A percentile compares a stretch with the other conserved stretches of the same genome.
Evolutionary conservation across 257 asterid genomes (phyloP).

Genomic region (Leonotis leonurus): DNA sequence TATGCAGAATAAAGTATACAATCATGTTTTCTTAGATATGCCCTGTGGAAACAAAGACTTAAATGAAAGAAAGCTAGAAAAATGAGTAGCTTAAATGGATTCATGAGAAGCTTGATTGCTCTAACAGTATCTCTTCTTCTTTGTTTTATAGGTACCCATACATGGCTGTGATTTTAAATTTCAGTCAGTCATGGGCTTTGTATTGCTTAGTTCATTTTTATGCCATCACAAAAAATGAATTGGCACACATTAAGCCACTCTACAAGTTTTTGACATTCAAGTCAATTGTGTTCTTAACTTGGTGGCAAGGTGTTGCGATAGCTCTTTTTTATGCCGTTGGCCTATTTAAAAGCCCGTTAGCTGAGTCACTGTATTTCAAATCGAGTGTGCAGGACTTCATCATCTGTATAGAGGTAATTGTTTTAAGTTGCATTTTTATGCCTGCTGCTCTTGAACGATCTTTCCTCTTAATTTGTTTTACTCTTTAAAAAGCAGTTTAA

Average conservation of each 20-base stretch:
- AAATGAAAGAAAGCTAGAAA: slow-evolving; percentile 1
- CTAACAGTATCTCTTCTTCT: slow-evolving; percentile 18
- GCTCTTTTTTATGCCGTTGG: slow-evolving; percentile 76
- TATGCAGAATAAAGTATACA: background rate
- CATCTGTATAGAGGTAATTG: slow-evolving; percentile 93
- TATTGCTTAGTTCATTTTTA: slow-evolving; percentile 94
- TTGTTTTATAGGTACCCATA: slow-evolving; percentile 74
- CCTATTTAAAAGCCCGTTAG: slow-evolving; percentile 75
- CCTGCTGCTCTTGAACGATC: too few species aligned
- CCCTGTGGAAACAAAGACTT: background rate
- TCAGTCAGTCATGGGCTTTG: slow-evolving; percentile 98
- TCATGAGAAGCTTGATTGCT: slow-evolving; percentile 12
- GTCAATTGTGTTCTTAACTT: slow-evolving; percentile 95
- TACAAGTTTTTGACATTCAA: slow-evolving; percentile 91
- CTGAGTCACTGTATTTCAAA: slow-evolving; percentile 79
- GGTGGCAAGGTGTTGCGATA: slow-evolving; percentile 99
- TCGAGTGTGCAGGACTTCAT: slow-evolving; percentile 89
- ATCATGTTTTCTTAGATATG: background rate
- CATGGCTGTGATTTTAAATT: slow-evolving; percentile 87
- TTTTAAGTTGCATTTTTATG: slow-evolving; percentile 21
- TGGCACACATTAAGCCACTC: slow-evolving; percentile 91
- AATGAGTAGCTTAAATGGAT: background rate
- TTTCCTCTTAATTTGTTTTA: too few species aligned
- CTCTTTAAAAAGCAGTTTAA: too few species aligned
- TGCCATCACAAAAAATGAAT: slow-evolving; percentile 74